Evolutionary conservation across 305 asterid genomes (phyloP).

Genomic region (Fraxinus velutina): DNA sequence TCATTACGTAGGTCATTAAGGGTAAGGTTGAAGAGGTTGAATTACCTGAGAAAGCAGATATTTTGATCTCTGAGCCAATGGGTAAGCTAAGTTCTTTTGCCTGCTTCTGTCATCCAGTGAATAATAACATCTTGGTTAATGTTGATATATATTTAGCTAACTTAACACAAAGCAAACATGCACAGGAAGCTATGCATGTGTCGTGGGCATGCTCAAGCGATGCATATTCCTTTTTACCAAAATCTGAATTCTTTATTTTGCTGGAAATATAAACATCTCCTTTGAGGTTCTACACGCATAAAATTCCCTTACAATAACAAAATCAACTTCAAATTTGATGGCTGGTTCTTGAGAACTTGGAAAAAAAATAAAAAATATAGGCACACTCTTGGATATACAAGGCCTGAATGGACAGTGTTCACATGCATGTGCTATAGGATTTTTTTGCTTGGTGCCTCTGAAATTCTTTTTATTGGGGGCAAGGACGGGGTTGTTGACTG

Average conservation of each 20-base stretch:
- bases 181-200: not conserved
- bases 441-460: not conserved
- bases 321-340: not conserved
- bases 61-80: conserved; percentile 98
- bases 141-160: conserved; percentile 15
- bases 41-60: conserved; percentile 91
- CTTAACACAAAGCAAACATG: conserved; percentile 14
- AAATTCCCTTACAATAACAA: not conserved
- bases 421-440: not conserved
- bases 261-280: not conserved
- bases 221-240: not conserved
- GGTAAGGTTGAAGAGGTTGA: conserved; percentile 97
- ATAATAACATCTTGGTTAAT: conserved; percentile 10
- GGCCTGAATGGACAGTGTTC: not conserved
- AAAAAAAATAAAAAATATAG: not conserved
- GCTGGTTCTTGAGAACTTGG: not conserved
- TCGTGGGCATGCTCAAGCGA: not conserved
- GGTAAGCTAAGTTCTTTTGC: conserved; percentile 48
- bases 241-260: not conserved
- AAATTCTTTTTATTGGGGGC: conserved; percentile 1
- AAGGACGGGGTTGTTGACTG: not conserved
- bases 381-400: not conserved
- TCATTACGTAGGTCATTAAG: conserved; percentile 64
- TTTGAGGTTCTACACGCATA: not conserved
- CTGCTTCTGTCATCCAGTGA: conserved; percentile 13